These are phyloP conservation scores for Eucalyptus polyanthemos DNA, from an alignment of 345 rosid species.

Conservation along the genomic window DNA sequence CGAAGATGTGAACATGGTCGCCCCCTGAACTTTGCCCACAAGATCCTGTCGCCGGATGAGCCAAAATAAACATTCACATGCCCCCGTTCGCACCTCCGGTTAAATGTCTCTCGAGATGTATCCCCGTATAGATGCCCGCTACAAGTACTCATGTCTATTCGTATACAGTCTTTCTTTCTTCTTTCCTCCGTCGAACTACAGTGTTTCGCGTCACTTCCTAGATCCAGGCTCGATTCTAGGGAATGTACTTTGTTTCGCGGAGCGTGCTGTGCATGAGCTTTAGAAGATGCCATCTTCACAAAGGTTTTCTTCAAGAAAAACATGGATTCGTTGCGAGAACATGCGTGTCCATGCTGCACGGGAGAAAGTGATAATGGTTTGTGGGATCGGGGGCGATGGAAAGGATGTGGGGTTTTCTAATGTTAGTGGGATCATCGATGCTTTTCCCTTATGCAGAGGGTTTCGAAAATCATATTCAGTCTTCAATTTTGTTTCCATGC, in stretches of 20 bases:
- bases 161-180: neutral
- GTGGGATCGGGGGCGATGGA: neutral
- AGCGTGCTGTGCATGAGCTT: neutral
- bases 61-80: neutral
- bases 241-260: neutral
- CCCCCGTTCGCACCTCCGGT: neutral
- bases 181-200: neutral
- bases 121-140: neutral
- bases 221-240: neutral
- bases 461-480: neutral
- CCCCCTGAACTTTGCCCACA: neutral
- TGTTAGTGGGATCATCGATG: neutral
- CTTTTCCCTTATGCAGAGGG: neutral
- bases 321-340: neutral
- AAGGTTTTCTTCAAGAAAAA: neutral
- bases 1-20: neutral
- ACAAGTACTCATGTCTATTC: neutral
- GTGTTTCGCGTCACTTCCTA: neutral
- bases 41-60: neutral
- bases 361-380: neutral
- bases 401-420: neutral
- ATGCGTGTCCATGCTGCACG: neutral
- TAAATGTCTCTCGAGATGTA: neutral
- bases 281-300: neutral
- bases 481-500: conserved; percentile 1